phyloP scores from a whole-genome alignment of 2,329 filamentous ascomycete genomes.

The Anthostomella pinea region DNA sequence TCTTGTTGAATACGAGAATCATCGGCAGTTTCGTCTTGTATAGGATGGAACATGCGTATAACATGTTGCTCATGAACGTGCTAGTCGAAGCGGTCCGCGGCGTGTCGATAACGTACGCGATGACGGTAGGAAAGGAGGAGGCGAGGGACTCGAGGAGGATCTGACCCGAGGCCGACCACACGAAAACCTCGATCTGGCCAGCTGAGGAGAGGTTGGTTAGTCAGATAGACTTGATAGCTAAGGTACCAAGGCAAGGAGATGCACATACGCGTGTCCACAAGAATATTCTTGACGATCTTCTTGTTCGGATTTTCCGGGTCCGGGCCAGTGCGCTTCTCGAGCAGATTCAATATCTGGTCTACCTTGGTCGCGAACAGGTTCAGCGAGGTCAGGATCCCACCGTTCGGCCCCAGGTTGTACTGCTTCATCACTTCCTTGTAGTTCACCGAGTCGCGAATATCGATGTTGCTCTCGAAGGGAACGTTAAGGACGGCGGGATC shows the following conservation, averaged over 20 bases:
- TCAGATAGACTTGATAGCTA: background rate
- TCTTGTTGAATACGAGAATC: conserved; percentile 99
- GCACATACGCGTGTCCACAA: conserved; percentile 75
- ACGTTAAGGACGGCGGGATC: conserved; percentile 92
- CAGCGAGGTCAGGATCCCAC: conserved; percentile 89
- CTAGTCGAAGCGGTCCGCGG: conserved; percentile 88
- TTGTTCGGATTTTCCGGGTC: conserved; percentile 57
- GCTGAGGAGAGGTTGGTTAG: conserved; percentile 36
- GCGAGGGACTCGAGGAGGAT: conserved; percentile 92
- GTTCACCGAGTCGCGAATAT: conserved; percentile 98
- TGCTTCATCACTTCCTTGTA: conserved; percentile 99
- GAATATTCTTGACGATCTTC: conserved; percentile 73
- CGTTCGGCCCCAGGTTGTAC: conserved; percentile 96
- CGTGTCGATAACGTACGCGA: conserved; percentile 97
- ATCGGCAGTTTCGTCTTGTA: conserved; percentile 99
- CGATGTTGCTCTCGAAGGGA: conserved; percentile 95
- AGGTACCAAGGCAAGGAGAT: background rate
- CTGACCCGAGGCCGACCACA: conserved; percentile 93
- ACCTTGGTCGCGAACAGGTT: conserved; percentile 98
- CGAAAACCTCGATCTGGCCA: conserved; percentile 97
- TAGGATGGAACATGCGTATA: conserved; percentile 96
- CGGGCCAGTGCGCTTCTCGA: conserved; percentile 81
- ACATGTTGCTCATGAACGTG: conserved; percentile 99
- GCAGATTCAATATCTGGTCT: conserved; percentile 83
- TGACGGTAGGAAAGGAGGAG: conserved; percentile 91